A percentile compares a stretch with the other conserved stretches of the same genome.
Conservation (phyloP, 2,329 filamentous ascomycete species). For the Claviceps maximensis region DNA sequence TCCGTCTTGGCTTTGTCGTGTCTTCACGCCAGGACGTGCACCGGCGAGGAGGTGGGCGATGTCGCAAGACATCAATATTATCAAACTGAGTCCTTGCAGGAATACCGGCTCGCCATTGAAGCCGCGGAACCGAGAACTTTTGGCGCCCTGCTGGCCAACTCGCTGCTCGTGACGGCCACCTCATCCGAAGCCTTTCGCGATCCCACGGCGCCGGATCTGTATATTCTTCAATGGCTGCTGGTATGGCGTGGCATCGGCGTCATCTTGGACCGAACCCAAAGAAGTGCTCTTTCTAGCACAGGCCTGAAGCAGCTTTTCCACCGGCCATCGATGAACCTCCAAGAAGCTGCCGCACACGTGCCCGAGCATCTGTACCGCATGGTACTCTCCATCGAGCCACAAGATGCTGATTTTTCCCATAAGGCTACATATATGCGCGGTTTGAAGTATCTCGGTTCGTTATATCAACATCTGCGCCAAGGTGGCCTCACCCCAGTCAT, state of each 20-base stretch:
- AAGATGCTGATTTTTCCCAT: conserved; percentile 28
- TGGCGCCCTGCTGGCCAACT: conserved; percentile 37
- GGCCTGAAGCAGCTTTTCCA: conserved; percentile 35
- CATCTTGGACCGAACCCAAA: conserved; percentile 26
- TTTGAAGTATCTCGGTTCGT: conserved; percentile 35
- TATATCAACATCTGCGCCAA: conserved; percentile 33
- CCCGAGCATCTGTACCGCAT: conserved; percentile 37
- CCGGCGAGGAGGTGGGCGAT: conserved; percentile 13
- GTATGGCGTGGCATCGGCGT: conserved; percentile 40
- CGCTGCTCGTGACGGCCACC: conserved; percentile 37
- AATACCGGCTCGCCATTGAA: conserved; percentile 39
- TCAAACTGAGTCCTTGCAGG: conserved; percentile 34
- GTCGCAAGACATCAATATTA: conserved; percentile 27
- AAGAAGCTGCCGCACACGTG: conserved; percentile 25
- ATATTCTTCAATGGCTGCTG: conserved; percentile 42
- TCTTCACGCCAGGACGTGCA: conserved; percentile 21
- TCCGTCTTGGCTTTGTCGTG: conserved; percentile 38
- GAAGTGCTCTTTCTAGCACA: conserved; percentile 19
- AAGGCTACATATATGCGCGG: conserved; percentile 30
- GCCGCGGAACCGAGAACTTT: conserved; percentile 30
- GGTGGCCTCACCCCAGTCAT: conserved; percentile 31
- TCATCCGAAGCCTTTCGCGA: conserved; percentile 38
- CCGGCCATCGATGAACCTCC: conserved; percentile 34
- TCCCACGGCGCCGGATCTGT: conserved; percentile 29
- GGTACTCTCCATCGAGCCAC: conserved; percentile 29